phyloP scores from a whole-genome alignment of 2,329 filamentous ascomycete genomes.

The Aspergillus novoparasiticus region DNA sequence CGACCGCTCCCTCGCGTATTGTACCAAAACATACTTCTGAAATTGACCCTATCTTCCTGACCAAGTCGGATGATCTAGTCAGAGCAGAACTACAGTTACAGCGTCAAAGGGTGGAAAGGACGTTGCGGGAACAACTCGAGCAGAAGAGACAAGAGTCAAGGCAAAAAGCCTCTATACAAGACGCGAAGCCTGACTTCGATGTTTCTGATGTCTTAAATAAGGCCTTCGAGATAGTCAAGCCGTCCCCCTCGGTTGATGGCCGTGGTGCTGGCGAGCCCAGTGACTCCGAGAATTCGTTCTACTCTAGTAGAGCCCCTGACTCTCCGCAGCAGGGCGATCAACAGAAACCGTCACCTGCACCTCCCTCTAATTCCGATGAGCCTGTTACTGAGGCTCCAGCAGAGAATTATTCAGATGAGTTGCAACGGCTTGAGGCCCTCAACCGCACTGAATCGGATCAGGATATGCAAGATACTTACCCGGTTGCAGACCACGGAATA shows the following conservation, averaged over 20 bases:
- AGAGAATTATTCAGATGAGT: conserved; percentile 39
- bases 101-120: conserved; percentile 77
- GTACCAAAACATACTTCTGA: conserved; percentile 60
- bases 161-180: conserved; percentile 53
- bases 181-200: conserved; percentile 66
- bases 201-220: conserved; percentile 72
- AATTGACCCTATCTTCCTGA: conserved; percentile 80
- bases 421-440: conserved; percentile 41
- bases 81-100: conserved; percentile 79
- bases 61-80: conserved; percentile 82
- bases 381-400: conserved; percentile 35
- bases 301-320: conserved; percentile 86
- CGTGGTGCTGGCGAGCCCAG: conserved; percentile 63
- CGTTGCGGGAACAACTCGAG: conserved; percentile 75
- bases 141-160: conserved; percentile 56
- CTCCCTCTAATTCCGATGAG: conserved; percentile 34
- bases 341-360: conserved; percentile 32
- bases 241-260: conserved; percentile 60
- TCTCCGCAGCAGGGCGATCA: conserved; percentile 59
- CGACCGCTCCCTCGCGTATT: conserved; percentile 37
- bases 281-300: conserved; percentile 92
- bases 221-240: conserved; percentile 71
- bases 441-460: conserved; percentile 39
- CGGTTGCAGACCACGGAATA: conserved; percentile 39
- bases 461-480: conserved; percentile 43